These are phyloP conservation scores for Hamamelis virginiana DNA, from an alignment of 164 flowering plant genomes.

Conservation along the genomic window DNA sequence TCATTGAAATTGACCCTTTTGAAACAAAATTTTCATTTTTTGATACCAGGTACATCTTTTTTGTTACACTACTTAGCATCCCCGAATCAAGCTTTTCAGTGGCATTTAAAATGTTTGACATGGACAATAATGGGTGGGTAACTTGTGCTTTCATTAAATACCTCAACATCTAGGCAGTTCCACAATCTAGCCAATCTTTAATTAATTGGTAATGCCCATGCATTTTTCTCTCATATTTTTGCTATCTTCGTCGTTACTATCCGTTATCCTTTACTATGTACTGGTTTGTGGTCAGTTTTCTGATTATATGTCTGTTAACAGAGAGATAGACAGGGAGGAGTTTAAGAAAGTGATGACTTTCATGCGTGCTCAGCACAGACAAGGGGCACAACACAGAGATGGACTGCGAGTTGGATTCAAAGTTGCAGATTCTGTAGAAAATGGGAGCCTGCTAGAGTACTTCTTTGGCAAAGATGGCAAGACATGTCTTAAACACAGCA, in stretches of 20 bases:
- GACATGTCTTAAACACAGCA: slow-evolving; percentile 34
- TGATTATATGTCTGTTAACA: slow-evolving; percentile 21
- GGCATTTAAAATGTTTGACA: slow-evolving; percentile 92
- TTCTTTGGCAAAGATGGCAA: slow-evolving; percentile 48
- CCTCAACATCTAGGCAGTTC: background rate
- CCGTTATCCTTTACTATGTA: too few relatives aligned
- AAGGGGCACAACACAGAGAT: slow-evolving; percentile 71
- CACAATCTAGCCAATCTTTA: too few relatives aligned
- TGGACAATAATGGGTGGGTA: slow-evolving; percentile 69
- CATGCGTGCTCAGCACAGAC: slow-evolving; percentile 73
- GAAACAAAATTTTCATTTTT: background rate
- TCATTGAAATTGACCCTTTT: background rate
- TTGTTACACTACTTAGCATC: slow-evolving; percentile 80
- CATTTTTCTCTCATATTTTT: too few relatives aligned
- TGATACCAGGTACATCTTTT: slow-evolving; percentile 74
- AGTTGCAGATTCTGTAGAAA: slow-evolving; percentile 36
- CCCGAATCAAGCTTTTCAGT: slow-evolving; percentile 86
- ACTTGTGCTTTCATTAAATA: background rate
- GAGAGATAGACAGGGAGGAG: slow-evolving; percentile 77
- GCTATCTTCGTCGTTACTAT: too few relatives aligned
- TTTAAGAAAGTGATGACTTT: slow-evolving; percentile 85
- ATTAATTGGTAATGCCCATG: too few relatives aligned
- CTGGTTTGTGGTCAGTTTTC: too few relatives aligned
- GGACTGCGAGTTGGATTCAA: slow-evolving; percentile 54
- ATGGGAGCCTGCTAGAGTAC: slow-evolving; percentile 43